Base-by-base conservation (phyloP, 257 asterid genomes). In the Nicotiana knightiana region DNA sequence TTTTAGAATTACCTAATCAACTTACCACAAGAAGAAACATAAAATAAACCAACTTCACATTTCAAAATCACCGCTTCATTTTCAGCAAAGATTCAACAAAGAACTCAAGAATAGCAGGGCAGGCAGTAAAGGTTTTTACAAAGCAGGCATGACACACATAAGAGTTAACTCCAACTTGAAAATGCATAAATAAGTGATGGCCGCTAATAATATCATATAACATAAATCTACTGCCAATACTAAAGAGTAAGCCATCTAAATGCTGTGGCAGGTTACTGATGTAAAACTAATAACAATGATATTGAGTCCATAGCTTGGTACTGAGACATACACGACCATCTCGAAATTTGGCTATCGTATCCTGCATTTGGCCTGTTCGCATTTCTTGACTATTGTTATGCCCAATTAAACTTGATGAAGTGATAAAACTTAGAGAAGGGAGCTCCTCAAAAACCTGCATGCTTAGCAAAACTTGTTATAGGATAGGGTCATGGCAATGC, bases 361-460 rank as follows among this genome's bases (percentile, higher is more conserved):
- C 99, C 87, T 96, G 99, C 99, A 96, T 94, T 88, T 94, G 99
- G 82, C 93, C 86, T 77, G 99, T 90, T 67, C 98, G 94, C 97
- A 96, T 93, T 87, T 96, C 98, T 89, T 96, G 98, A 88, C 97
- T 94, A 81, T 96, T 96, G 87, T 96, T 96, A 80, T 96, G 97
- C 62, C 99, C 99, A 77, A 96, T 93, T 89, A 96, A 88, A 86
- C 97, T 96, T 79, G 99, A 97, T 85, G 99, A 96, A 84, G 84
- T 91, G 83, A 96, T 92, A 87, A 94, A 96, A 85, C 93, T 87
- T 76, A 96, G 87, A 70, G 99, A 96, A 61, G 98, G 99, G 57
- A 96, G 99, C 89, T 93, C 99, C 3, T 91, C 91, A 84, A 96
- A 88, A 67, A 96, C 97, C 99, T 96, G 90, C 87, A 89, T 4